phyloP scores from a whole-genome alignment of 208 protist genomes.

The Trichomonas vaginalis region DNA sequence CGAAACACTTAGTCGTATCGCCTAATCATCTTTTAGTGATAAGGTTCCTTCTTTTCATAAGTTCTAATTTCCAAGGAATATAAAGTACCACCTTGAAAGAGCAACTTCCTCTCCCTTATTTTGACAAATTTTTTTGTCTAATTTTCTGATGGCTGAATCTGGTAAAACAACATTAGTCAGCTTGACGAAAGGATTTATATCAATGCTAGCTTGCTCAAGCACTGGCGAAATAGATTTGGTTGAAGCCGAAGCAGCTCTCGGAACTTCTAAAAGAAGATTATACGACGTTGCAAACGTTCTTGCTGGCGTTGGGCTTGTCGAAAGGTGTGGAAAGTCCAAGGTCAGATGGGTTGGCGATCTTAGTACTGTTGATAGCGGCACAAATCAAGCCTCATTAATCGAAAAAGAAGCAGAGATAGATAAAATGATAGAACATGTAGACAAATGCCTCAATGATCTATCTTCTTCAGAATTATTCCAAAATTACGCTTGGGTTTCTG shows the following conservation, averaged over 20 bases:
- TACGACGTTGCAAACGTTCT: neutral
- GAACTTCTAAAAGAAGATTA: conserved; percentile 7
- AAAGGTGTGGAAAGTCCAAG: neutral
- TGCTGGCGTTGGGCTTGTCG: neutral
- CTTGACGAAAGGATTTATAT: neutral
- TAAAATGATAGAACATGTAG: neutral
- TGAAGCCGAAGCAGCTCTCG: neutral
- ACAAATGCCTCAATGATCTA: neutral
- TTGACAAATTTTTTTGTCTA: too few species aligned
- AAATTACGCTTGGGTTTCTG: neutral
- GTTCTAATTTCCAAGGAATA: too few species aligned
- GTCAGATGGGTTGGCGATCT: neutral
- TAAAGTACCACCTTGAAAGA: too few species aligned
- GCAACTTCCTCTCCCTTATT: too few species aligned
- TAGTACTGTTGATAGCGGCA: neutral
- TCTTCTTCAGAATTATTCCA: neutral
- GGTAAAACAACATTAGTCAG: neutral
- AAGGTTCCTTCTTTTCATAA: too few species aligned
- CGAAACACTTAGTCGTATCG: too few species aligned
- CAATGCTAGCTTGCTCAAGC: neutral
- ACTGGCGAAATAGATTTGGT: neutral
- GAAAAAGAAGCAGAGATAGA: neutral
- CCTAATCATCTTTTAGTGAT: too few species aligned
- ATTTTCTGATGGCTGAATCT: neutral
- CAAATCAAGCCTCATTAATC: neutral